Evolutionary conservation across 202 grass and related monocot species (phyloP).

Genomic region (Saccharum hybrid): DNA sequence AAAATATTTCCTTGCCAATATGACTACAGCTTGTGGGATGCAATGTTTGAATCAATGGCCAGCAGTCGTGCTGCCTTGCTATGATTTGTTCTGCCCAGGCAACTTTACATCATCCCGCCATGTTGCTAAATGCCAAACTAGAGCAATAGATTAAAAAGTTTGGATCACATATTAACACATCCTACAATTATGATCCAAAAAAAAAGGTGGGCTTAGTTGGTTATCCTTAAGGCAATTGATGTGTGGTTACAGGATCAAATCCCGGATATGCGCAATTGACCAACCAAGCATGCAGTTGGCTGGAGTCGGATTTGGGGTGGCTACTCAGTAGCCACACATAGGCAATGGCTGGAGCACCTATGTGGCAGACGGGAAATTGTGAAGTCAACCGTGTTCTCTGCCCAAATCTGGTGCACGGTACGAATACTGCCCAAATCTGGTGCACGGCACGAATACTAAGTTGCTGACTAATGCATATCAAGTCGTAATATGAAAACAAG

Average conservation of each 20-base stretch:
- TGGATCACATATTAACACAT: background rate
- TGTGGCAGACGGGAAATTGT: background rate
- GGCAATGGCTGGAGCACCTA: background rate
- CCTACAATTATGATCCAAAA: background rate
- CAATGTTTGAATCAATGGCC: background rate
- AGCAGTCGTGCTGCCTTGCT: background rate
- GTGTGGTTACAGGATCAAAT: background rate
- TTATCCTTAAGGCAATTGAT: background rate
- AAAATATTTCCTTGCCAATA: background rate
- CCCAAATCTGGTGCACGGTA: background rate
- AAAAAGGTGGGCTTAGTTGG: background rate
- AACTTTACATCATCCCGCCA: background rate
- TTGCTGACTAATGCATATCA: background rate
- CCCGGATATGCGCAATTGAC: background rate
- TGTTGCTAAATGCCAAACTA: background rate
- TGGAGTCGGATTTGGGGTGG: background rate
- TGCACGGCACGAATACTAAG: background rate
- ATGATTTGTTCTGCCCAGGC: background rate
- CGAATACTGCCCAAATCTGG: no score
- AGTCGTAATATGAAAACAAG: background rate
- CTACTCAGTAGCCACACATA: no score
- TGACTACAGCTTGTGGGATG: background rate
- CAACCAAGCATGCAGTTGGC: background rate
- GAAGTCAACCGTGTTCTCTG: background rate
- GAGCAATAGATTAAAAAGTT: background rate